A percentile compares a stretch with the other conserved stretches of the same genome.
Conservation (phyloP, 495 filamentous ascomycete species). For the Lophiotrema nucula region DNA sequence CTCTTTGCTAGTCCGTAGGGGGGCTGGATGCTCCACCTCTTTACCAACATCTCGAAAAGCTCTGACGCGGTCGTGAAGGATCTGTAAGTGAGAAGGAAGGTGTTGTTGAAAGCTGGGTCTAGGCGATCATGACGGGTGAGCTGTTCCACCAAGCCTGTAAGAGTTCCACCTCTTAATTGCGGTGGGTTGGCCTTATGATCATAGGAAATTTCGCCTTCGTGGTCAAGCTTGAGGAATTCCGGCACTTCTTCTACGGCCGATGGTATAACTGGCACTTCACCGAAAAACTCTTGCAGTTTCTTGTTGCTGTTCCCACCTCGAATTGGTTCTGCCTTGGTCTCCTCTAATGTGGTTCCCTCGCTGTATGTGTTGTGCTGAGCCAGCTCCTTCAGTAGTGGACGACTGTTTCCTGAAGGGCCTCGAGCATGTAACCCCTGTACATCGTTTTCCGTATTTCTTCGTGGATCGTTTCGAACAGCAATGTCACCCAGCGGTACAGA, state of each 20-base stretch:
- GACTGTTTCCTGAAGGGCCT: slow-evolving; percentile 27
- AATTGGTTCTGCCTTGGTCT: slow-evolving; percentile 50
- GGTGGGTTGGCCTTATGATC: slow-evolving; percentile 73
- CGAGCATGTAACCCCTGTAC: slow-evolving; percentile 16
- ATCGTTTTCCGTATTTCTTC: slow-evolving; percentile 30
- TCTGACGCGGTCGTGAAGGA: slow-evolving; percentile 91
- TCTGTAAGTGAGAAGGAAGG: slow-evolving; percentile 93
- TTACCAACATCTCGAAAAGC: slow-evolving; percentile 87
- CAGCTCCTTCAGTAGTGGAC: slow-evolving; percentile 35
- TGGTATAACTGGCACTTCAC: slow-evolving; percentile 67
- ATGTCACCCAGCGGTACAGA: slow-evolving; percentile 58
- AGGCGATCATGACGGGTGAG: slow-evolving; percentile 92
- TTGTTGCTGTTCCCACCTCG: slow-evolving; percentile 61
- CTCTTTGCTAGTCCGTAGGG: slow-evolving; percentile 72
- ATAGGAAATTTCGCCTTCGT: slow-evolving; percentile 86
- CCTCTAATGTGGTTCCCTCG: slow-evolving; percentile 59
- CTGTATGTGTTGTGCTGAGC: slow-evolving; percentile 64
- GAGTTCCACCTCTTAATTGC: slow-evolving; percentile 79
- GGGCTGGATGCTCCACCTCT: slow-evolving; percentile 88
- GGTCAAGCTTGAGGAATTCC: slow-evolving; percentile 80
- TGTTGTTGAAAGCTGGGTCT: slow-evolving; percentile 94
- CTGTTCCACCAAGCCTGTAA: slow-evolving; percentile 91
- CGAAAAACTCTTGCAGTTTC: slow-evolving; percentile 86
- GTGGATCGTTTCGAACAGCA: slow-evolving; percentile 44
- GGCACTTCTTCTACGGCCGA: slow-evolving; percentile 68